Evolutionary conservation across 2,329 filamentous ascomycete species (phyloP), one percentile per base, ranked within the genome.

Genomic region (Colletotrichum zoysiae): DNA sequence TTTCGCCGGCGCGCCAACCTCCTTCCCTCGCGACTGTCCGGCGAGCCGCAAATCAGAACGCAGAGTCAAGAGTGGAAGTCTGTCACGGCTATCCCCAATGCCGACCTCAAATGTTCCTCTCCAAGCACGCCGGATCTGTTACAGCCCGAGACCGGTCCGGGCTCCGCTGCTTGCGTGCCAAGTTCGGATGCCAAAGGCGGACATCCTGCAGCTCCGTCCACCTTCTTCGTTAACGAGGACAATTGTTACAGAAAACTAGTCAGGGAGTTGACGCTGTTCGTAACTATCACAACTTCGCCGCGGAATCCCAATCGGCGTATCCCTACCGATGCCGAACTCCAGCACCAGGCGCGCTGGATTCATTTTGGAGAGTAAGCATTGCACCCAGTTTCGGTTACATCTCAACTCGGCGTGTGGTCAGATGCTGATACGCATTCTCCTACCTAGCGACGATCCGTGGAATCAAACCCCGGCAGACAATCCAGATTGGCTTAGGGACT

Each of bases 401-500:
- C 0, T 5, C 12, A 12, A 9, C 18, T 5, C 0, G 5, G 16
- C 23, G 18, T 14, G 14, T 11, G 18, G 5, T 1, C 4, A 1
- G 11, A 35, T n/a, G 8, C 30, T 57, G 26, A 57, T 20, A 7
- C 30, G 8, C 9, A n/a, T 9, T 12, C 3, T 14, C 16, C n/a
- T 12, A 3, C 1, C 5, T 4, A 73, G 71, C 7, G 81, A 81
- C 35, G 82, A 83, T 63, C 78, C 80, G 2, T 83, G 81, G 82
- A 83, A 83, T 59, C 81, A 82, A 59, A 83, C 81, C 2, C 76
- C 77, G 2, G 76, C 78, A 1, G 82, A 84, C 67, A 80, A 82
- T 59, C 74, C 75, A 8, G 72, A 78, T 2, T 81, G 80, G 76
- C 71, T 83, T 6, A 74, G 57, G 12, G 60, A 74, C 23, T 75